Base-by-base conservation (phyloP, 768 basidiomycete genomes). In the Coprinellus micaceus region DNA sequence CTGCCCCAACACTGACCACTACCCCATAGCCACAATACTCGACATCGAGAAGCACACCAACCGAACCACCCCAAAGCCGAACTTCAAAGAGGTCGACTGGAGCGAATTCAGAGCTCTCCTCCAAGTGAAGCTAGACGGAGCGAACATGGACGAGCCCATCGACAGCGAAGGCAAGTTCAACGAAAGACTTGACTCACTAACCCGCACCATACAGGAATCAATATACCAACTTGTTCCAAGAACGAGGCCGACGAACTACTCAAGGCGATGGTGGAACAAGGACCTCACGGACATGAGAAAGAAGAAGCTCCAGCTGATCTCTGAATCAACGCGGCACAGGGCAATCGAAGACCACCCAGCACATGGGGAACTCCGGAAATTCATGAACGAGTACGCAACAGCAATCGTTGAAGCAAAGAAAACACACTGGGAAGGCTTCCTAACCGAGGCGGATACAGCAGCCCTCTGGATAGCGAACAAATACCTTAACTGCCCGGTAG, bases 1-100 rank as follows among this genome's bases (percentile, higher is more conserved):
- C 11, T 3, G 4, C 3, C 36, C 63, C 0, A 48, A 53, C 0
- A 71, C 75, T 0, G 78, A 81, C 64, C 78, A 82, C 63, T 68
- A 71, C 51, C 77, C 74, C 0, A 74, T 82, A 10, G 25, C 59
- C 11, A 72, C 63, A 0, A 45, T 57, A 0, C 15, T 80, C 0
- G 64, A 74, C 37, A 22, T 75, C 2, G 26, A 53, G 1, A 2
- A 21, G 50, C 1, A 21, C 39, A 1, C 26, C 6, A 33, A 33
- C 33, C 6, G 13, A 53, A 59, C 1, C 7, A 33, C 1, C 17
- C 19, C 12, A 66, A 67, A 56, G 67, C 58, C 53, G 13, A 37
- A 19, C 33, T 33, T 33, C 33, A 33, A 33, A 13, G 13, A 33
- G 6, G 53, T 58, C 2, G 58, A 67, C 49, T 67, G 66, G 65